Conservation (phyloP, 2,329 filamentous ascomycete genomes). For the Fusarium luffae region DNA sequence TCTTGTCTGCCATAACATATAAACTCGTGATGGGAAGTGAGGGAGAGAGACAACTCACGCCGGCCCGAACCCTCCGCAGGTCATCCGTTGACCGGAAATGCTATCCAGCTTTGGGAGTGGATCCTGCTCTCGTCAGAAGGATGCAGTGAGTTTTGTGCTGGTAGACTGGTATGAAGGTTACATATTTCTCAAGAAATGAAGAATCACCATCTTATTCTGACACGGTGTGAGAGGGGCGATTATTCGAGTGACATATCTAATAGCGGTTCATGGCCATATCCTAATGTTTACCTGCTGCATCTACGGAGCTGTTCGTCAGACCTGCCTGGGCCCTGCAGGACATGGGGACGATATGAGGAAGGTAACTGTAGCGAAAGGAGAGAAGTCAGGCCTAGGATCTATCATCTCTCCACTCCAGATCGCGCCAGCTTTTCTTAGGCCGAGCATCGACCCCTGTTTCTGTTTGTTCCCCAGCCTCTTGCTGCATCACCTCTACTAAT, state of each 20-base stretch:
- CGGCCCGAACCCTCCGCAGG: conserved; percentile 27
- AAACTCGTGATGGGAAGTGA: neutral
- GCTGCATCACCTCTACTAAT: conserved; percentile 1
- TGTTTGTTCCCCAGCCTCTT: conserved; percentile 16
- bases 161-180: neutral
- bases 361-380: conserved; percentile 3
- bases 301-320: conserved; percentile 17
- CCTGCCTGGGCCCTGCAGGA: conserved; percentile 38
- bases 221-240: neutral
- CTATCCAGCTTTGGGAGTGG: conserved; percentile 9
- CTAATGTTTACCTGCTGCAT: conserved; percentile 15
- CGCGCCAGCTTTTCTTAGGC: conserved; percentile 40
- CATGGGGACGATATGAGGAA: conserved; percentile 3
- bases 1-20: neutral
- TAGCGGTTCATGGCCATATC: conserved; percentile 13
- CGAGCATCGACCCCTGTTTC: conserved; percentile 22
- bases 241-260: neutral
- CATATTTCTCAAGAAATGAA: neutral
- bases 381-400: conserved; percentile 25
- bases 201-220: neutral
- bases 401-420: conserved; percentile 45
- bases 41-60: neutral
- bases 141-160: neutral
- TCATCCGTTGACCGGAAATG: conserved; percentile 17
- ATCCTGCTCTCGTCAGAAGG: neutral